Percentiles rank a stretch among this genome's conserved stretches.
Conservation (phyloP, 1,139 yeast species). For the Geotrichum reessii region DNA sequence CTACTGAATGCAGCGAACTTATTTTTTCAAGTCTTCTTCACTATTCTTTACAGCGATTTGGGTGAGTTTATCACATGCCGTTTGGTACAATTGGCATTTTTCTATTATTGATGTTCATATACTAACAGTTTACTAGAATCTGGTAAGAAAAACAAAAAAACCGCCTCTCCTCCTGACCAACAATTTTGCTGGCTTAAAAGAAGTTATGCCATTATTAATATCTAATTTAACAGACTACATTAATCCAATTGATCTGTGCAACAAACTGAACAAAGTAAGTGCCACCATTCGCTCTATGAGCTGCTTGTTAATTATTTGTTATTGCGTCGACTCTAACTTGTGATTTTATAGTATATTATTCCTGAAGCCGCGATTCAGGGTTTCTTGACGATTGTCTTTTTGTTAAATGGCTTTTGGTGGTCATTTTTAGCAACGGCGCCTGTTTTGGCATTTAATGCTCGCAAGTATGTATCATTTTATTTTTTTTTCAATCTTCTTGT, state of each 20-base stretch:
- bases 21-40: constrained; percentile 86
- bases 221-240: constrained; percentile 58
- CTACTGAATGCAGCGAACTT: constrained; percentile 78
- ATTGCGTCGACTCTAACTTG: neutral
- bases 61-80: constrained; percentile 44
- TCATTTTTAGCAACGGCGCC: constrained; percentile 83
- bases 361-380: constrained; percentile 91
- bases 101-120: neutral
- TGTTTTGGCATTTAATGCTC: constrained; percentile 70
- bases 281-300: neutral
- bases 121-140: constrained; percentile 20
- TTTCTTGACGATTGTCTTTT: constrained; percentile 60
- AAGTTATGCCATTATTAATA: too few species aligned
- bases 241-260: constrained; percentile 94
- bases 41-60: constrained; percentile 87
- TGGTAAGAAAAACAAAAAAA: constrained; percentile 20
- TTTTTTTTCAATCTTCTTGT: neutral
- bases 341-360: constrained; percentile 50
- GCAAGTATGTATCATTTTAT: constrained; percentile 44
- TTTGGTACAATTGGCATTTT: neutral
- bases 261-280: constrained; percentile 65
- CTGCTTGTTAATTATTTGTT: neutral
- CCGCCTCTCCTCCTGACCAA: neutral
- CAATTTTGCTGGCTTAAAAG: too few species aligned
- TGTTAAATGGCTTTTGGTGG: constrained; percentile 91